Evolutionary conservation across 164 flowering plant genomes (phyloP), one percentile per base, ranked within the genome.

Genomic region (Platanus orientalis): DNA sequence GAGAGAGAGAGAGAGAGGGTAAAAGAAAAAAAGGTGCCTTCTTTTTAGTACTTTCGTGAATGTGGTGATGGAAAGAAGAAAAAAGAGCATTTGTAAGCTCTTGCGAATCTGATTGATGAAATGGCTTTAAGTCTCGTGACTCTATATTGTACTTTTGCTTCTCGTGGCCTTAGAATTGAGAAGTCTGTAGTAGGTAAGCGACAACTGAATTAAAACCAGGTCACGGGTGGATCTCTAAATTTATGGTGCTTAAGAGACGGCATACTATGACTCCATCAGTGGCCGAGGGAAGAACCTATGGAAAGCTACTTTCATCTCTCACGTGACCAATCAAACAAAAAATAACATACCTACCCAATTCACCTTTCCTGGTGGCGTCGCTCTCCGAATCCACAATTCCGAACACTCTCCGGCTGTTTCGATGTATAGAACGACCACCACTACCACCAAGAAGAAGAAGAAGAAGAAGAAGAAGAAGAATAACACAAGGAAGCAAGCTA

Each of bases 71-170:
- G 17, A 13, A 3, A 14, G 47, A 14, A 42, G 17, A 10, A 3
- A n/a, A 42, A 42, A 16, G 19, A 3, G n/a, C n/a, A n/a, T n/a
- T n/a, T 11, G 25, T 19, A 24, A 7, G 7, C 13, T 36, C 20
- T 56, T 54, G 28, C 0, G 20, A 49, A 50, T 69, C 34, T 58
- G 61, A 57, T 53, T 62, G 71, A 59, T 57, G 66, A 69, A 54
- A 44, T 44, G 26, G 39, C 61, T 50, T 50, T 19, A 40, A 13
- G 52, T 71, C 92, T 71, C 89, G 93, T 84, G 89, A 87, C 79
- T 65, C 73, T 77, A 32, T 34, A 20, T 83, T 84, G 85, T 81
- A 75, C 70, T 71, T n/a, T 59, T 81, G 81, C 69, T 49, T n/a
- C 66, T 42, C 57, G 68, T 74, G 75, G 77, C 55, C 71, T 25